A percentile compares a stretch with the other conserved stretches of the same genome.
These are phyloP conservation scores for Fusarium acutatum DNA, from an alignment of 2,329 filamentous ascomycete species.

Conservation along the genomic window DNA sequence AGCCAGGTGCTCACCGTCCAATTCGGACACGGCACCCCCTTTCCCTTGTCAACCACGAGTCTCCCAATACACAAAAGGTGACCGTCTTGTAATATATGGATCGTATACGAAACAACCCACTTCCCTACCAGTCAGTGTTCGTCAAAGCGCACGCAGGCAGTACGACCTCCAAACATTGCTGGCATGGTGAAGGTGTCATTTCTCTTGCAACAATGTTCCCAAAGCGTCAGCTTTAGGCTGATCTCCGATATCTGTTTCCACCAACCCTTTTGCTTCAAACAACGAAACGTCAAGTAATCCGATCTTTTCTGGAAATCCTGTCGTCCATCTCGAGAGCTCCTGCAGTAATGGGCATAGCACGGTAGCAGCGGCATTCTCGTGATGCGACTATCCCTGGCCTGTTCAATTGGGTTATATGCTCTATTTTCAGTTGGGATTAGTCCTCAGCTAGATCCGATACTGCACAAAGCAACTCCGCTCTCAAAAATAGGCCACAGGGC, in stretches of 20 bases:
- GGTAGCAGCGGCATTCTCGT: not conserved
- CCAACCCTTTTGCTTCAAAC: not conserved
- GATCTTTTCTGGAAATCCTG: not conserved
- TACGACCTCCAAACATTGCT: not conserved
- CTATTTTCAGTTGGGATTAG: not conserved
- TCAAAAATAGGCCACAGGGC: not conserved
- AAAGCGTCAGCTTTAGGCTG: not conserved
- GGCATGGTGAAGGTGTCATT: not conserved
- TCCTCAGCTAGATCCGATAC: not conserved
- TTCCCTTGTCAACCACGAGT: not conserved
- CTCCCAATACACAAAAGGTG: not conserved
- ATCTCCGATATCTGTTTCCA: not conserved
- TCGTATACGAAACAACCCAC: not conserved
- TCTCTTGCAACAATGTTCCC: not conserved
- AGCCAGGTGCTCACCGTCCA: not conserved
- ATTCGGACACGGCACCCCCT: not conserved
- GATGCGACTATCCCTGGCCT: not conserved
- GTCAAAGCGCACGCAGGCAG: not conserved
- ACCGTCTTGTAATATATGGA: not conserved
- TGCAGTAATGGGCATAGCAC: conserved; percentile 1
- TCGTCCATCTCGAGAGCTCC: not conserved
- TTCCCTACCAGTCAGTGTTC: not conserved
- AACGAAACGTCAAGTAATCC: not conserved
- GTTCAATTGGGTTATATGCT: not conserved
- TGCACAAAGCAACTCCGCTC: not conserved